Evolutionary conservation across 2,329 filamentous ascomycete genomes (phyloP).

Genomic region (Onygenales sp.): DNA sequence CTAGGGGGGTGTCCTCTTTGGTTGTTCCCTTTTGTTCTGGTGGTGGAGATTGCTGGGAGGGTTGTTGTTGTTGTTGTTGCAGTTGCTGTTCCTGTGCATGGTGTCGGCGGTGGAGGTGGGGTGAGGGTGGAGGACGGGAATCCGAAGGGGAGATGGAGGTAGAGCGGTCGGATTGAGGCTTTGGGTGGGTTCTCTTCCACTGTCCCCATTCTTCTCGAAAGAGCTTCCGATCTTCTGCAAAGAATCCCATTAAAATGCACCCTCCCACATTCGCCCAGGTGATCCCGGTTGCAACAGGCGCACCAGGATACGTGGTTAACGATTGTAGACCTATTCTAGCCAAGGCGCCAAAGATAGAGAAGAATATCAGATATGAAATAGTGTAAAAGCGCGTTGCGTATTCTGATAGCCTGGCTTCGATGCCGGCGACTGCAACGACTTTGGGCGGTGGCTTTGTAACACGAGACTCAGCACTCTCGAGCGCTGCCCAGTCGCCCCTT

Average conservation of each 20-base stretch:
- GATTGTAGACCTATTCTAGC: constrained; percentile 72
- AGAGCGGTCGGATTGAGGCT: not conserved
- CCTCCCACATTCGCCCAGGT: constrained; percentile 86
- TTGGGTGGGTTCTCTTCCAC: not conserved
- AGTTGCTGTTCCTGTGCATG: not conserved
- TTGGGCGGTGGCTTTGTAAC: constrained; percentile 11
- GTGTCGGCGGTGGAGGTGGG: constrained; percentile 14
- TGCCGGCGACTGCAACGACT: constrained; percentile 6
- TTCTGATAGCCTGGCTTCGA: constrained; percentile 33
- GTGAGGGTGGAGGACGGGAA: constrained; percentile 14
- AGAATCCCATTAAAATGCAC: constrained; percentile 74
- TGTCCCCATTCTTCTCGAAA: constrained; percentile 60
- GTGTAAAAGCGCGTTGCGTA: constrained; percentile 56
- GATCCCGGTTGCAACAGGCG: constrained; percentile 63
- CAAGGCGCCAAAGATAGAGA: constrained; percentile 75
- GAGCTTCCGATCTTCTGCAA: constrained; percentile 66
- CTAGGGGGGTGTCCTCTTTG: constrained; percentile 2
- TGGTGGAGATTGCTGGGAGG: too few relatives aligned
- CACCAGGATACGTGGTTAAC: constrained; percentile 68
- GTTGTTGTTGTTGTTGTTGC: not conserved
- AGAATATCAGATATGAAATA: constrained; percentile 73
- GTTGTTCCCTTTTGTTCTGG: not conserved
- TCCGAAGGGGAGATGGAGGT: not conserved
- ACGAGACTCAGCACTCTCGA: constrained; percentile 20
- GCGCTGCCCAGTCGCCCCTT: constrained; percentile 30